These are phyloP conservation scores for Diaporthe australafricana DNA, from an alignment of 2,329 filamentous ascomycete genomes.

Conservation along the genomic window DNA sequence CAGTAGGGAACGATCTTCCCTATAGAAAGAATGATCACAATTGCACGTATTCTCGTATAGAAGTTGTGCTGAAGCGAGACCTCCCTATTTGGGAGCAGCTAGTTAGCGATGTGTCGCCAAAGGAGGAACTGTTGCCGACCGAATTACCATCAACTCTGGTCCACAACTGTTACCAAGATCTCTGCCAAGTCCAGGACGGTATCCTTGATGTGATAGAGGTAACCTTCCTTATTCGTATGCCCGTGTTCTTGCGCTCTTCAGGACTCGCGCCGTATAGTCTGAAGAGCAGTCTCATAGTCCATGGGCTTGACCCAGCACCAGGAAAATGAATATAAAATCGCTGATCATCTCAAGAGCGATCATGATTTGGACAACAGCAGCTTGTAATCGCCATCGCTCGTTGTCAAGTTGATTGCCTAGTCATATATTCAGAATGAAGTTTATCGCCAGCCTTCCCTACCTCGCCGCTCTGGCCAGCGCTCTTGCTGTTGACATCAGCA, in stretches of 20 bases:
- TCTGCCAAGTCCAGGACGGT: not conserved
- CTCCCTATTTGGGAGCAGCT: not conserved
- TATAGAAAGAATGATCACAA: not conserved
- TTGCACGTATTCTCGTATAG: not conserved
- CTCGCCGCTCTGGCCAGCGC: slow-evolving; percentile 46
- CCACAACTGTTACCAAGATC: not conserved
- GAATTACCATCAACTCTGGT: not conserved
- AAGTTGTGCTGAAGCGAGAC: not conserved
- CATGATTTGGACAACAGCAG: not conserved
- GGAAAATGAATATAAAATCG: not conserved
- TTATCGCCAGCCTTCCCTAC: slow-evolving; percentile 47
- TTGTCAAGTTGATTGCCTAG: not conserved
- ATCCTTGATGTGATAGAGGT: not conserved
- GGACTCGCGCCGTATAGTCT: not conserved
- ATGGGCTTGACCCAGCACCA: not conserved
- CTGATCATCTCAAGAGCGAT: not conserved
- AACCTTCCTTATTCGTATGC: not conserved
- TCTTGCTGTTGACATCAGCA: slow-evolving; percentile 26
- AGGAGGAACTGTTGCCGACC: not conserved
- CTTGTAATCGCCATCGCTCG: not conserved
- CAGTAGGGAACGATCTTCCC: not conserved
- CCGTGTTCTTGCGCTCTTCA: not conserved
- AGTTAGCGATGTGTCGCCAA: not conserved
- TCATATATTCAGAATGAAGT: slow-evolving; percentile 51
- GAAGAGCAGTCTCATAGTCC: not conserved